Base-by-base conservation (phyloP, 371 early-diverging fungal species). In the Cokeromyces recurvatus region DNA sequence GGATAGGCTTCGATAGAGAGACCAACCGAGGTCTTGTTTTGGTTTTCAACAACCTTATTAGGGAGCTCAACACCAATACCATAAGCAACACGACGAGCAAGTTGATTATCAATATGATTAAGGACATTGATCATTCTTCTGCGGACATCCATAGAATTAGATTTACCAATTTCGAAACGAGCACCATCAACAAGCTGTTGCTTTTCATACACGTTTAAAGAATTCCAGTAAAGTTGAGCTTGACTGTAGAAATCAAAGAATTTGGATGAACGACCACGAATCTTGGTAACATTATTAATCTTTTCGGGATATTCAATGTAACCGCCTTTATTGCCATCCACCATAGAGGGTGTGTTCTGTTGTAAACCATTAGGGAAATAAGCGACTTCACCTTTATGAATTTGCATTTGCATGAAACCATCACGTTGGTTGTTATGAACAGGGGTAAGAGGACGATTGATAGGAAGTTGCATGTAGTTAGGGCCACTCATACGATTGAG, bases 401-500 rank as follows among this genome's bases (percentile, higher is more conserved):
- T 20, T 14, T 40, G 23, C 9, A 23, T 31, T 35, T 58, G 58
- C 60, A 60, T 68, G 48, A 43, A 66, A 3, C 79, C 81, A 54
- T 76, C 81, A 23, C 81, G 75, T 41, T 77, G 70, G 41, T 74
- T 67, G 63, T 80, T 76, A 53, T 57, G 57, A 19, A 72, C 69
- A 29, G 64, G 43, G 19, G 38, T 43, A 16, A 68, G 24, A 2
- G 77, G 72, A 20, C 57, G 59, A 48, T 80, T 80, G 57, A 79
- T 77, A 27, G 81, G 81, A 6, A 79, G 36, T 43, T 79, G 69
- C 47, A 68, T 43, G 34, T 53, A 79, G 53, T 81, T 81, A 25
- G 58, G 61, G 19, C 62, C 46, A 24, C 53, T 69, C n/a, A 78
- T 59, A 20, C 79, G 67, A 46, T 74, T 64, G 15, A 68, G 32